Percentiles rank a stretch among this genome's conserved stretches.
phyloP scores from a whole-genome alignment of 2,329 filamentous ascomycete genomes.

The Incumbomyces lentus region DNA sequence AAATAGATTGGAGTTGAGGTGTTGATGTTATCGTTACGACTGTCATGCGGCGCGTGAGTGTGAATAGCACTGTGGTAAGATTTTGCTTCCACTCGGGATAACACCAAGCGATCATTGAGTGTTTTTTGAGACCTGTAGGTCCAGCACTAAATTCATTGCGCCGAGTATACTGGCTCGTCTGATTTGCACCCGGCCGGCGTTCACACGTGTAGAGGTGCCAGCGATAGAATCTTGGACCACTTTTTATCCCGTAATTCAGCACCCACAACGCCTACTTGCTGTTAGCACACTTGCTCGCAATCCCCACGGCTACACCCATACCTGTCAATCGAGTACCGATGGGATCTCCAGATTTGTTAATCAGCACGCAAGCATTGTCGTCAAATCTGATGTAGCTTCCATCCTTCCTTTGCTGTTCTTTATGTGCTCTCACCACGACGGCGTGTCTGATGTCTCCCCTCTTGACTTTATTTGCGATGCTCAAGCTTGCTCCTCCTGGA shows the following conservation, averaged over 20 bases:
- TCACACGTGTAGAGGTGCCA: conserved; percentile 75
- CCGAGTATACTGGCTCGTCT: background rate
- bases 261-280: conserved; percentile 62
- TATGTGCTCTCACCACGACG: conserved; percentile 82
- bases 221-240: conserved; percentile 96
- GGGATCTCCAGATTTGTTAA: conserved; percentile 94
- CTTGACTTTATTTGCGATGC: conserved; percentile 84
- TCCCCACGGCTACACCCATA: conserved; percentile 19
- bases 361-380: conserved; percentile 93
- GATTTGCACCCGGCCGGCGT: background rate
- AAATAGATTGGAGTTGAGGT: conserved; percentile 14
- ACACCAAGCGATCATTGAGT: no score
- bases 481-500: conserved; percentile 54
- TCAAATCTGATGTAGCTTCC: conserved; percentile 88
- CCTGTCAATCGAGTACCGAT: conserved; percentile 86
- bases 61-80: background rate
- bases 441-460: conserved; percentile 94
- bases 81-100: background rate
- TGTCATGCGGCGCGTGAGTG: background rate
- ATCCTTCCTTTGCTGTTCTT: conserved; percentile 77
- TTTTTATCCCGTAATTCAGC: conserved; percentile 80
- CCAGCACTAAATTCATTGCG: no score
- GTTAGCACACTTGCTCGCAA: conserved; percentile 14
- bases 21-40: conserved; percentile 2
- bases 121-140: no score